Evolutionary conservation across 2,329 filamentous ascomycete genomes (phyloP), one percentile per base, ranked within the genome.

Genomic region (Fusarium sp.): DNA sequence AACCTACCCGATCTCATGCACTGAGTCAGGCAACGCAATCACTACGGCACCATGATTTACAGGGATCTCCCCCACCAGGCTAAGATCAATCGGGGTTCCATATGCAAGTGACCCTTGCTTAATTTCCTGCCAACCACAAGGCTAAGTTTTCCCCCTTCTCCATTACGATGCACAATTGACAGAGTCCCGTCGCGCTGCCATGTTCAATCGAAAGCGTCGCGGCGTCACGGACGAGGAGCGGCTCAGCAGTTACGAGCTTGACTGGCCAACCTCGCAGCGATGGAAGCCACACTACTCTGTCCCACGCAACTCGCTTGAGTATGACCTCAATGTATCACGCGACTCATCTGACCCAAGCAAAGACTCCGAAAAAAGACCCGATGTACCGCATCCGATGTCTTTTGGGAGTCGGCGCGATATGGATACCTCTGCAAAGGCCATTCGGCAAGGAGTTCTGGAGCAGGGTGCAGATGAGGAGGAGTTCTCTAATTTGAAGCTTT

Each of bases 281-380:
- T 79, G 78, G 78, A 79, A 78, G 36, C 76, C 76, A 8, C 58
- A 70, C 28, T 79, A 79, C 60, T 39, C 76, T 72, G 65, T 68
- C 47, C 63, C 63, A 7, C 65, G 63, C 15, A 68, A 68, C 55
- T 68, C 65, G 4, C 14, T 68, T 14, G 63, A 68, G 14, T 26
- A 41, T 15, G 24, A 48, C 10, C 36, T 18, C 31, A 42, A 44
- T 41, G 14, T 44, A 11, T 30, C 41, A 10, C 24, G 71, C 70
- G n/a, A 69, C 51, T 77, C 75, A 7, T 12, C 70, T 20, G 70
- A 74, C 7, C 31, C 20, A 35, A 47, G 31, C 4, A 38, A 55
- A 16, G 55, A 53, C 5, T 3, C 7, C 8, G 51, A 26, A 35
- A 38, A 48, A 12, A 24, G 45, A 4, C 55, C 22, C 20, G 57